Evolutionary conservation across 2,329 filamentous ascomycete genomes (phyloP).

Genomic region (Stachybotrys chartarum): DNA sequence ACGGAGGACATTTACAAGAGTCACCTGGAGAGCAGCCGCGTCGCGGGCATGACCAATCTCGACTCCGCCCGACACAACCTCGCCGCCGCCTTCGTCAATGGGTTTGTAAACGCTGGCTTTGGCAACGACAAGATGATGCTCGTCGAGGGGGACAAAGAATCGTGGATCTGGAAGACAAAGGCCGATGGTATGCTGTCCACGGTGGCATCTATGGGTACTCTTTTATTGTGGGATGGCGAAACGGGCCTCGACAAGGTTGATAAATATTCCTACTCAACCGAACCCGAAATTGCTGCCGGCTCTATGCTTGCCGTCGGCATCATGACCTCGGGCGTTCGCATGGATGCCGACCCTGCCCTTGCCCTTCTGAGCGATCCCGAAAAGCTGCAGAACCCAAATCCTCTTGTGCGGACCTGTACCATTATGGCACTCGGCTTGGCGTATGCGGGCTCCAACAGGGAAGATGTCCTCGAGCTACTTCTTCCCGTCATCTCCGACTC

Average conservation of each 20-base stretch:
- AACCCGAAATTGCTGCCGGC: conserved; percentile 79
- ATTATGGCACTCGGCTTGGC: conserved; percentile 96
- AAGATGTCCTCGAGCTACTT: conserved; percentile 76
- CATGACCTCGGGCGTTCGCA: conserved; percentile 84
- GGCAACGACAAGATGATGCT: conserved; percentile 98
- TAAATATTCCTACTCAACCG: conserved; percentile 79
- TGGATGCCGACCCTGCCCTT: conserved; percentile 85
- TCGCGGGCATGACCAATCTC: conserved; percentile 86
- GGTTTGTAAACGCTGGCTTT: conserved; percentile 93
- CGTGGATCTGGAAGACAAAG: conserved; percentile 99
- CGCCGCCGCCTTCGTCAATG: conserved; percentile 92
- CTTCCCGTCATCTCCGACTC: conserved; percentile 83
- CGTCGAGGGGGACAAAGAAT: conserved; percentile 77
- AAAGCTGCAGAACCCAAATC: conserved; percentile 71
- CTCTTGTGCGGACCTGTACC: conserved; percentile 70
- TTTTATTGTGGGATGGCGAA: conserved; percentile 91
- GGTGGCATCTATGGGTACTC: conserved; percentile 83
- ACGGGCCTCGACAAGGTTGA: conserved; percentile 89
- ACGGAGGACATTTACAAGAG: conserved; percentile 99
- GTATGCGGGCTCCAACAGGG: conserved; percentile 90
- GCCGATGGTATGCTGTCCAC: conserved; percentile 97
- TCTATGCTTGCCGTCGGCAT: conserved; percentile 91
- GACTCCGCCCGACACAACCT: conserved; percentile 95
- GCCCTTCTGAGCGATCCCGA: conserved; percentile 76
- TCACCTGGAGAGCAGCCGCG: conserved; percentile 90